phyloP scores from a whole-genome alignment of 345 rosid genomes.

The Syzygium aromaticum region DNA sequence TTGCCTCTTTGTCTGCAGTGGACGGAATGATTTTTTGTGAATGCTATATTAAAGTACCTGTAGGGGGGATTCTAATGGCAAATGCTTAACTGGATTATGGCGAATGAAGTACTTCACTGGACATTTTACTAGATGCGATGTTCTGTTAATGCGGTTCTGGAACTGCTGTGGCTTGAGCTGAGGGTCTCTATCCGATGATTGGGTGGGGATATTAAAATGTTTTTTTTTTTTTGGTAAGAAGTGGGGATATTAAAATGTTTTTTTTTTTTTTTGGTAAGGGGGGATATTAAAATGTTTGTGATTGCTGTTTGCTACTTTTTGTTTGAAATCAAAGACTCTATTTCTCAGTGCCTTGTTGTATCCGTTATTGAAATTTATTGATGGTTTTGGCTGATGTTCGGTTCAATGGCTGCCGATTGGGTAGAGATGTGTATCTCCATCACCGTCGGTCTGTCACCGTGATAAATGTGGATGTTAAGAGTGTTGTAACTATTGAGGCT shows the following conservation, averaged over 20 bases:
- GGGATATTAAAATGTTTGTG: not conserved
- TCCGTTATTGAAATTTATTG: not conserved
- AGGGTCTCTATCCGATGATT: not conserved
- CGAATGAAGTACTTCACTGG: not conserved
- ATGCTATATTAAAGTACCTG: not conserved
- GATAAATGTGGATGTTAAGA: not conserved
- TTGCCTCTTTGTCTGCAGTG: not conserved
- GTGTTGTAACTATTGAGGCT: not conserved
- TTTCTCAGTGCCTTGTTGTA: not conserved
- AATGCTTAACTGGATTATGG: not conserved
- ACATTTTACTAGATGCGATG: not conserved
- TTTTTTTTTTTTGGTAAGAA: too few species aligned
- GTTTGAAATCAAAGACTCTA: not conserved
- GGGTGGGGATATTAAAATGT: not conserved
- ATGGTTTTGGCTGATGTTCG: not conserved
- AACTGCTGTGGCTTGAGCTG: not conserved
- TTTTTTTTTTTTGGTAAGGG: too few species aligned
- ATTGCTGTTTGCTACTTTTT: not conserved
- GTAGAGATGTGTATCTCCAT: not conserved
- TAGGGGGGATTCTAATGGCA: not conserved
- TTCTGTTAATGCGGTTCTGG: not conserved
- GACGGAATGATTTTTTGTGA: not conserved
- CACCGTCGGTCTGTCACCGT: not conserved
- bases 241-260: too few species aligned
- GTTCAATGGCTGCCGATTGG: not conserved